phyloP scores from a whole-genome alignment of 768 basidiomycete genomes.

The Saitozyma sp. region DNA sequence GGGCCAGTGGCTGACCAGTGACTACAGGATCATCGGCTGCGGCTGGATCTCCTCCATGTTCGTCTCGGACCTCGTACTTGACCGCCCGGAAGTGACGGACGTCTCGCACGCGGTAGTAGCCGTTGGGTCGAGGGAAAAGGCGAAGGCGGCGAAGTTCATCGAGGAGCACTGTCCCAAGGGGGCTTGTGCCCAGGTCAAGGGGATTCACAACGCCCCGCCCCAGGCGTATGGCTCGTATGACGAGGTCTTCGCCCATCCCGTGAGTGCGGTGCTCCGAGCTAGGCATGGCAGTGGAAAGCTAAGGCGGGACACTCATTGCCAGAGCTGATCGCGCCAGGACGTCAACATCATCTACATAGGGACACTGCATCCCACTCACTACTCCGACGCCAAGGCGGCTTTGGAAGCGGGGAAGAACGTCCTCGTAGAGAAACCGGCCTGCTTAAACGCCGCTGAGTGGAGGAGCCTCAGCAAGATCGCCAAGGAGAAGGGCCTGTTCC shows the following conservation, averaged over 20 bases:
- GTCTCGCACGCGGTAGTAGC: constrained; percentile 47
- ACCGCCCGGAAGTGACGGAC: constrained; percentile 29
- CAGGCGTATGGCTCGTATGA: constrained; percentile 42
- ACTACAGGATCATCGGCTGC: no score
- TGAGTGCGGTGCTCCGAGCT: background rate
- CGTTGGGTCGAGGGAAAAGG: constrained; percentile 35
- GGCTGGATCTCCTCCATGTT: constrained; percentile 42
- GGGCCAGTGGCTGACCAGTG: no score
- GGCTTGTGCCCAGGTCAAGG: constrained; percentile 30
- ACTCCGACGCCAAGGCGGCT: constrained; percentile 39
- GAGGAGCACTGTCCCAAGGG: constrained; percentile 36
- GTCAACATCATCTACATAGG: constrained; percentile 52
- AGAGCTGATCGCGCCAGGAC: constrained; percentile 20
- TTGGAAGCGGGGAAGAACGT: constrained; percentile 50
- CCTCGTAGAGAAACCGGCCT: constrained; percentile 51
- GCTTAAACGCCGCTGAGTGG: constrained; percentile 49
- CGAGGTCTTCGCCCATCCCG: constrained; percentile 29
- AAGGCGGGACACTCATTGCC: no score
- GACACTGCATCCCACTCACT: constrained; percentile 50
- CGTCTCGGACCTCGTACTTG: constrained; percentile 36
- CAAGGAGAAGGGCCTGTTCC: constrained; percentile 45
- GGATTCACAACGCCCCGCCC: constrained; percentile 25
- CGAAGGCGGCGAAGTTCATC: constrained; percentile 46
- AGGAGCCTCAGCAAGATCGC: constrained; percentile 43
- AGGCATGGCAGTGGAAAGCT: no score